These are phyloP conservation scores for Cutaneotrichosporon cavernicola DNA, from an alignment of 1,284 basidiomycete species.

Conservation along the genomic window DNA sequence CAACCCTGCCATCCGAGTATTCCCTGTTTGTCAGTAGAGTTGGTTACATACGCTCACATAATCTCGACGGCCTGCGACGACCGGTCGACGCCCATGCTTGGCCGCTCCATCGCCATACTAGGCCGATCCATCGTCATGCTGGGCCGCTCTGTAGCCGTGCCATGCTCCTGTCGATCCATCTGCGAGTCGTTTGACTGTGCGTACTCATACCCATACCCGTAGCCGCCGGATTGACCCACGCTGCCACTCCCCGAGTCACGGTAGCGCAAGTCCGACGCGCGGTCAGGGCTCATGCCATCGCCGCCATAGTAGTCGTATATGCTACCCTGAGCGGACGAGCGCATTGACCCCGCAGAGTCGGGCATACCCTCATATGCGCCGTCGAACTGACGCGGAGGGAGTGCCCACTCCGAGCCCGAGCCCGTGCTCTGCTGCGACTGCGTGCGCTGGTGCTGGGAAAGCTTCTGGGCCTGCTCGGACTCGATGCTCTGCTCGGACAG, in stretches of 20 bases:
- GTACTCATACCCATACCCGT: neutral
- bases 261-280: neutral
- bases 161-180: neutral
- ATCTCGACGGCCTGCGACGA: constrained; percentile 44
- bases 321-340: constrained; percentile 18
- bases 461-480: neutral
- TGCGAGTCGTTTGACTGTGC: neutral
- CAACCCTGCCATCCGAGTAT: constrained; percentile 47
- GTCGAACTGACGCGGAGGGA: constrained; percentile 11
- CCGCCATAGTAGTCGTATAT: constrained; percentile 21
- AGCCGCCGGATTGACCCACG: neutral
- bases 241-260: neutral
- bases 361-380: neutral
- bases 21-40: constrained; percentile 30
- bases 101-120: neutral
- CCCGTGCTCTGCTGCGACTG: constrained; percentile 8
- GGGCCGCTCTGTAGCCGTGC: neutral
- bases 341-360: neutral
- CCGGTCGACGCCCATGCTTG: constrained; percentile 9
- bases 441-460: constrained; percentile 15
- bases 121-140: neutral
- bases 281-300: constrained; percentile 1
- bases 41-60: constrained; percentile 25
- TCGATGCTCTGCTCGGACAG: neutral
- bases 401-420: constrained; percentile 6